Evolutionary conservation across 139 green algal species (phyloP).

Genomic region (Chlamydomonas eustigma): DNA sequence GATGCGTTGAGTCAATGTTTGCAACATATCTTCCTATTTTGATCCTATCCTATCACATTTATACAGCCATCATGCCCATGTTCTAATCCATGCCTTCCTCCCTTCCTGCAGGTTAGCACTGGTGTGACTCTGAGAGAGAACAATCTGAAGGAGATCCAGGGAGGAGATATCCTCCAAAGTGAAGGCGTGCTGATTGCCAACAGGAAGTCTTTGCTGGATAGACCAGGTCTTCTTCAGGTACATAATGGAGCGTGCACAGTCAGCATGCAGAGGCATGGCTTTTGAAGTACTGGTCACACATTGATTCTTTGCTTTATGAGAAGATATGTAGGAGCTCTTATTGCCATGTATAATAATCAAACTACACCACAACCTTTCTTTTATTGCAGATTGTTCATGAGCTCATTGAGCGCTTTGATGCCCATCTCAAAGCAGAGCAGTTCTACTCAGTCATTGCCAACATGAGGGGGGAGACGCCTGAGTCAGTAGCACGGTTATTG

Average conservation of each 20-base stretch:
- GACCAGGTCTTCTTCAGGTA: conserved; percentile 55
- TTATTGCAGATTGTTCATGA: conserved; percentile 68
- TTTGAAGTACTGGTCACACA: too few species aligned
- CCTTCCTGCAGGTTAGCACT: conserved; percentile 35
- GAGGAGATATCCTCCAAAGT: conserved; percentile 76
- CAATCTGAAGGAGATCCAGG: conserved; percentile 89
- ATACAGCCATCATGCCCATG: too few species aligned
- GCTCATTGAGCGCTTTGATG: conserved; percentile 95
- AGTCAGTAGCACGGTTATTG: conserved; percentile 65
- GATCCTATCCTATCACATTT: too few species aligned
- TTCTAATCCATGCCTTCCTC: too few species aligned
- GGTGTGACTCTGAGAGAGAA: conserved; percentile 96
- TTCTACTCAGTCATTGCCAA: conserved; percentile 91
- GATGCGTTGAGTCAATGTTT: too few species aligned
- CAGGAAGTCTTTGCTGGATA: conserved; percentile 60
- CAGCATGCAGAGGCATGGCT: conserved; percentile 4
- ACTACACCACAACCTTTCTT: background rate
- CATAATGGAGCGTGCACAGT: too few species aligned
- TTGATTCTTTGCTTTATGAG: too few species aligned
- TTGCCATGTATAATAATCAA: too few species aligned
- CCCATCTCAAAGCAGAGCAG: conserved; percentile 82
- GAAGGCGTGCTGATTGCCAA: conserved; percentile 85
- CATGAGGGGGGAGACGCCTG: conserved; percentile 71
- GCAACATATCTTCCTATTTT: too few species aligned
- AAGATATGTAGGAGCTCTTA: too few species aligned